phyloP scores from a whole-genome alignment of 2,329 filamentous ascomycete species.

The Arthrinium phaeospermum region DNA sequence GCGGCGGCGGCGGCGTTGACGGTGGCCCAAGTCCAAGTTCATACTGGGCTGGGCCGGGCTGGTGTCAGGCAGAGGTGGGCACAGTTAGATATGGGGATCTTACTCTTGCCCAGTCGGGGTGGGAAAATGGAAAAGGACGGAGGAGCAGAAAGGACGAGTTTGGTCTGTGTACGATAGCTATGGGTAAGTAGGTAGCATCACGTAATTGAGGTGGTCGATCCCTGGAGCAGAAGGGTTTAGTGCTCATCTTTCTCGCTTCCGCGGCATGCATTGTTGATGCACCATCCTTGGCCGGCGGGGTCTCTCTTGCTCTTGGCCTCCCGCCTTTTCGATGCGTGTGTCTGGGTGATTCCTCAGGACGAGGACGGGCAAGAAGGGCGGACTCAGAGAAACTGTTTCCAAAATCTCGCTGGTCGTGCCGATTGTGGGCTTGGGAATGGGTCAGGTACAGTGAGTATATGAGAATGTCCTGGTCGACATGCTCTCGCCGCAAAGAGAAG shows the following conservation, averaged over 20 bases:
- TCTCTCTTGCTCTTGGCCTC: background rate
- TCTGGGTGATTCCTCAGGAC: background rate
- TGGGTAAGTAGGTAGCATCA: background rate
- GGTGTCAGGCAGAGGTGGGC: background rate
- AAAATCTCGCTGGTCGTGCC: background rate
- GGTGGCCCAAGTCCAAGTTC: background rate
- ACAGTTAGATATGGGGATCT: background rate
- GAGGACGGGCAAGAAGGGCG: background rate
- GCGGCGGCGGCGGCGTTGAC: background rate
- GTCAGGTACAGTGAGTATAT: background rate
- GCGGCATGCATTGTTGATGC: slow-evolving; percentile 1
- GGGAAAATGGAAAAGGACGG: background rate
- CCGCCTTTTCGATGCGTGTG: background rate
- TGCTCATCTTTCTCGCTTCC: slow-evolving; percentile 6
- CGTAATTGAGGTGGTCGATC: background rate
- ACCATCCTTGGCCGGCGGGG: background rate
- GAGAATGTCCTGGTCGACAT: background rate
- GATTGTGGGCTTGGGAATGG: background rate
- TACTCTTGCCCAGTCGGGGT: background rate
- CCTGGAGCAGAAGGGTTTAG: background rate
- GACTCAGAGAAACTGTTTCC: background rate
- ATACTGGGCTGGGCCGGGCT: background rate
- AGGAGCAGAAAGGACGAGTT: background rate
- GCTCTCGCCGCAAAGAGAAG: background rate
- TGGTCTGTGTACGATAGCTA: background rate